Conservation (phyloP, 1,284 basidiomycete genomes). For the Tilletia caries region DNA sequence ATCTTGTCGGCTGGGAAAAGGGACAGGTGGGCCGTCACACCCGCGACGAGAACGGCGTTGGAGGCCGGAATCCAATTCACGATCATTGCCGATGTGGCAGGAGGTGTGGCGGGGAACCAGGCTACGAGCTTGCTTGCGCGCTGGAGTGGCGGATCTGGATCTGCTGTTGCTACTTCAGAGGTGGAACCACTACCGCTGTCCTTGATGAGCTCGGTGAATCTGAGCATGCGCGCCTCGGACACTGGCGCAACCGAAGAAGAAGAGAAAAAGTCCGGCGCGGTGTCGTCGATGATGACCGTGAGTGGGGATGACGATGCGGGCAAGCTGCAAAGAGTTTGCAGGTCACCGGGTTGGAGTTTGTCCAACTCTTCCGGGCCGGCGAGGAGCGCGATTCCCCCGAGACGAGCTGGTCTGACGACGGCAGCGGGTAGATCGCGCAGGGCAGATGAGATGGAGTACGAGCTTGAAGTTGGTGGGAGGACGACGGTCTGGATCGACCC, state of each 20-base stretch:
- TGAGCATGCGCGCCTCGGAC: neutral
- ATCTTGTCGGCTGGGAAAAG: conserved; percentile 45
- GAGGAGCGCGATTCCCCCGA: neutral
- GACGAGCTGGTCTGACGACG: neutral
- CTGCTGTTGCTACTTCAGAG: neutral
- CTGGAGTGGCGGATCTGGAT: neutral
- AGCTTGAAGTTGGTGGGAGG: neutral
- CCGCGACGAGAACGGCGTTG: conserved; percentile 34
- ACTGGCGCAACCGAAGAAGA: neutral
- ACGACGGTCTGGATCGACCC: conserved; percentile 4
- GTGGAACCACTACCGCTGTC: neutral
- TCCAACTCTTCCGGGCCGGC: neutral
- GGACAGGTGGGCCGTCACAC: conserved; percentile 39
- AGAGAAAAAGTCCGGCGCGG: neutral
- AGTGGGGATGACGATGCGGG: neutral
- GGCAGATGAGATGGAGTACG: neutral
- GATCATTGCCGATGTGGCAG: neutral
- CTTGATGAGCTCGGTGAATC: neutral
- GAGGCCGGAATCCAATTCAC: conserved; percentile 32
- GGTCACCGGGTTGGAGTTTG: neutral
- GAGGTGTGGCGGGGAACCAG: conserved; percentile 2
- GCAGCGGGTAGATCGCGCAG: neutral
- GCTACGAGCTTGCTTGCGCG: conserved; percentile 4
- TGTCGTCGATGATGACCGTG: conserved; percentile 10
- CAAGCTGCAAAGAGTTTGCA: neutral